Percentiles rank a stretch among this genome's conserved stretches.
These are phyloP conservation scores for Pinus tabuliformis DNA, from an alignment of 75 land plant genomes.

Conservation along the genomic window DNA sequence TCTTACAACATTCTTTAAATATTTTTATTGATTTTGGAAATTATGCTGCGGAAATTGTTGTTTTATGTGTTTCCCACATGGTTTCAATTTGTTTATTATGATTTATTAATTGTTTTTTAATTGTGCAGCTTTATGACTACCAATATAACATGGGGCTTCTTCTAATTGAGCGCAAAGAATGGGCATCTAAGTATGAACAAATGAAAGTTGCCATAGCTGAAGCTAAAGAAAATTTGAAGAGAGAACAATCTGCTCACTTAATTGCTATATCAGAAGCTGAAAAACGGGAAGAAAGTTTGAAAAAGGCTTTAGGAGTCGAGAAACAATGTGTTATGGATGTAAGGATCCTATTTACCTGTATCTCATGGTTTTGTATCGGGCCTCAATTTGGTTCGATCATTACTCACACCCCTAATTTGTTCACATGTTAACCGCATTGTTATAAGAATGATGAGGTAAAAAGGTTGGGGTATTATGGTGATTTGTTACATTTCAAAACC, in stretches of 20 bases:
- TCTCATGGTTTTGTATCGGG: not conserved
- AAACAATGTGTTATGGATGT: constrained; percentile 91
- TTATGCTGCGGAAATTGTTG: not conserved
- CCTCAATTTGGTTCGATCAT: not conserved
- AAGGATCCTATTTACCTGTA: constrained; percentile 15
- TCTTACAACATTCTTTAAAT: too few species aligned
- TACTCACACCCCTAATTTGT: not conserved
- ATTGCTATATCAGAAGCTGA: constrained; percentile 66
- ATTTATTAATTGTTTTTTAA: not conserved
- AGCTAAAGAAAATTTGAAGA: constrained; percentile 59
- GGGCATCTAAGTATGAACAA: constrained; percentile 66
- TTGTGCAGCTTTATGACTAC: constrained; percentile 79
- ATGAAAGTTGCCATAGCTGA: constrained; percentile 47
- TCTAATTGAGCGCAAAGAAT: constrained; percentile 85
- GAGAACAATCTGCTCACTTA: constrained; percentile 68
- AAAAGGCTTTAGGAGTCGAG: constrained; percentile 78
- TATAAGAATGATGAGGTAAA: not conserved
- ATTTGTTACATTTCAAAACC: too few species aligned
- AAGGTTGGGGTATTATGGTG: too few species aligned
- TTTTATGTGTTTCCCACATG: not conserved
- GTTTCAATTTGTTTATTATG: not conserved
- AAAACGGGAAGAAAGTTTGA: constrained; percentile 71
- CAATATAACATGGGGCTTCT: constrained; percentile 97
- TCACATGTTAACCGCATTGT: not conserved
- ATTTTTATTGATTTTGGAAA: too few species aligned